phyloP scores from a whole-genome alignment of 2,329 filamentous ascomycete genomes.

The Thelonectria discophora region DNA sequence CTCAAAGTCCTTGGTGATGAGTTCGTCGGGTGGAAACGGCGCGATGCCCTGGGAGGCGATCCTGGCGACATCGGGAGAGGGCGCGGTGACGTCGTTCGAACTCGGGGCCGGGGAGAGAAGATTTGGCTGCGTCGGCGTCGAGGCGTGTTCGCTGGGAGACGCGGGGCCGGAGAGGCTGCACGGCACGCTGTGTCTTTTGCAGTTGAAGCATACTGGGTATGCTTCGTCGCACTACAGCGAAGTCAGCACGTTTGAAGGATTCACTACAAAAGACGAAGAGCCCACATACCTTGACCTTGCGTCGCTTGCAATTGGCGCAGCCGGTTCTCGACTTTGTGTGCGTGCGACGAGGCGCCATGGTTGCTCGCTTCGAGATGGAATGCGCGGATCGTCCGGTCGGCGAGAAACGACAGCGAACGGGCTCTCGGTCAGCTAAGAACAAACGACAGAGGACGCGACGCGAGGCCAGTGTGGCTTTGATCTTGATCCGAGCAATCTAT shows the following conservation, averaged over 20 bases:
- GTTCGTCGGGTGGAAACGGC: constrained; percentile 37
- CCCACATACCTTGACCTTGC: constrained; percentile 46
- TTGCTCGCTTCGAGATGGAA: constrained; percentile 9
- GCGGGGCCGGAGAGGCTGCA: constrained; percentile 39
- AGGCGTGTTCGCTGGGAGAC: constrained; percentile 1
- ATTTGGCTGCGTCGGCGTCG: constrained; percentile 22
- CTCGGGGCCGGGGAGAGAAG: constrained; percentile 26
- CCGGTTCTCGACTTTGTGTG: constrained; percentile 48
- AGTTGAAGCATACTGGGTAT: constrained; percentile 44
- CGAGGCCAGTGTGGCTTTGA: neutral
- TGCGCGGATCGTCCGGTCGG: constrained; percentile 26
- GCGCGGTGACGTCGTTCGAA: constrained; percentile 17
- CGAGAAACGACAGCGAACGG: constrained; percentile 9
- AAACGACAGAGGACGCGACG: neutral
- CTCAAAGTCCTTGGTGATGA: constrained; percentile 38
- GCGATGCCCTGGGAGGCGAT: constrained; percentile 34
- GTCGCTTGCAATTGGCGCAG: constrained; percentile 45
- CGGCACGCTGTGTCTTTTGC: constrained; percentile 39
- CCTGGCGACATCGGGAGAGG: constrained; percentile 23
- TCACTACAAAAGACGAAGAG: neutral
- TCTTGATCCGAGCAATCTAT: neutral
- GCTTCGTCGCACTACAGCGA: constrained; percentile 38
- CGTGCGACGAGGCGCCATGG: constrained; percentile 40
- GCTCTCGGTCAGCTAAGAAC: neutral
- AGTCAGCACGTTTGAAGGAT: constrained; percentile 12